A percentile compares a stretch with the other conserved stretches of the same genome.
phyloP scores from a whole-genome alignment of 352 stramenopile genomes.

The Blastocystis hominis region DNA sequence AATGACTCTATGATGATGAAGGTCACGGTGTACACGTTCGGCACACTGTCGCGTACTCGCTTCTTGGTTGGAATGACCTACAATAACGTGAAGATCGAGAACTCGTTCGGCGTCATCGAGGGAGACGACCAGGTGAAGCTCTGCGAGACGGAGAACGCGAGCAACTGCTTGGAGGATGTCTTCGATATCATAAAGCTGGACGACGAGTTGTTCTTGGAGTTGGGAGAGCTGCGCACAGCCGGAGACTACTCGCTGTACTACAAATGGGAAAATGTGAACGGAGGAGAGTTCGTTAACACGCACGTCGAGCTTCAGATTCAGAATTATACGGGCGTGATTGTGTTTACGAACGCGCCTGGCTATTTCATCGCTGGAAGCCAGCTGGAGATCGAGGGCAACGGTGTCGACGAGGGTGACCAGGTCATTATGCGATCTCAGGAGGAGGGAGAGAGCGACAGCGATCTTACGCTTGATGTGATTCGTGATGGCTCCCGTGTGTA shows the following conservation, averaged over 20 bases:
- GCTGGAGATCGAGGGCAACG: background rate
- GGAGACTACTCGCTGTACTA: background rate
- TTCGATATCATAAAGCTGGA: background rate
- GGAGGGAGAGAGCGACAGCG: background rate
- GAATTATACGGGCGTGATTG: background rate
- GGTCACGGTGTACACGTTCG: slow-evolving; percentile 34
- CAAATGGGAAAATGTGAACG: background rate
- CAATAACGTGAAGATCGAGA: background rate
- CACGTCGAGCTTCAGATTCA: background rate
- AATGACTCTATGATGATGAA: background rate
- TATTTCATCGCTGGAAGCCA: background rate
- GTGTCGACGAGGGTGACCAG: background rate
- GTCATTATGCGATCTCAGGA: background rate
- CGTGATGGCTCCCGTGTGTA: background rate
- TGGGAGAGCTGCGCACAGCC: background rate
- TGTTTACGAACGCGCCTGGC: background rate
- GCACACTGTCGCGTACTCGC: background rate
- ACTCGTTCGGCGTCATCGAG: background rate
- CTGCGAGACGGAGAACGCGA: background rate
- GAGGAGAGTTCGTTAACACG: background rate
- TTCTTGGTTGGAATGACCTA: slow-evolving; percentile 24
- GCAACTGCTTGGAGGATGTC: background rate
- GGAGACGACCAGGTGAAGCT: background rate
- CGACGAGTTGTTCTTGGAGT: slow-evolving; percentile 12
- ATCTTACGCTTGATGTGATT: background rate